Evolutionary conservation across 148 eudicot species (phyloP).

Genomic region (Rhododendron williamsianum): DNA sequence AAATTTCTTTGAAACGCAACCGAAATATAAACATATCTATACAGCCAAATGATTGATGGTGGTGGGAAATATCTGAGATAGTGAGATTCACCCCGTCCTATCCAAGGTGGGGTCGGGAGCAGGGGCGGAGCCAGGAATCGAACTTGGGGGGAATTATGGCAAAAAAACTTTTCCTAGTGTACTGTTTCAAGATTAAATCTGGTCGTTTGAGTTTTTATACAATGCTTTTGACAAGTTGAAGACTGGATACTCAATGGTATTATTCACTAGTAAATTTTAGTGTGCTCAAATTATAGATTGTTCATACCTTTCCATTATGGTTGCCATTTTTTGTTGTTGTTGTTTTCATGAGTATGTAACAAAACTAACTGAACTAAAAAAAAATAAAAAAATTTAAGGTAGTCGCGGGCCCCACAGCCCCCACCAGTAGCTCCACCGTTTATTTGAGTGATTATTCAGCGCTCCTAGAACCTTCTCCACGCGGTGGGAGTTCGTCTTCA

Average conservation of each 20-base stretch:
- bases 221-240: not conserved
- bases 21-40: not conserved
- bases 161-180: not conserved
- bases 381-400: too few relatives aligned
- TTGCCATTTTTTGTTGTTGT: too few relatives aligned
- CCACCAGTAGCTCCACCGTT: not conserved
- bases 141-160: not conserved
- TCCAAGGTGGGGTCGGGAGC: not conserved
- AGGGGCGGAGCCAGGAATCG: not conserved
- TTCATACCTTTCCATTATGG: not conserved
- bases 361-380: not conserved
- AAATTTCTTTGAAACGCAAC: slow-evolving; percentile 2
- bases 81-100: not conserved
- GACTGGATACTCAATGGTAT: not conserved
- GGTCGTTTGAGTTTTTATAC: not conserved
- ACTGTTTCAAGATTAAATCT: not conserved
- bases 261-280: not conserved
- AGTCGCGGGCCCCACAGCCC: too few relatives aligned
- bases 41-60: not conserved
- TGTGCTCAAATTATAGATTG: not conserved
- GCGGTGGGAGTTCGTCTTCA: not conserved
- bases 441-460: too few relatives aligned
- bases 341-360: not conserved
- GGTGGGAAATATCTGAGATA: not conserved
- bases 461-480: too few relatives aligned